Evolutionary conservation across 768 basidiomycete genomes (phyloP).

Genomic region (Sistotremastrum niveocremeum): DNA sequence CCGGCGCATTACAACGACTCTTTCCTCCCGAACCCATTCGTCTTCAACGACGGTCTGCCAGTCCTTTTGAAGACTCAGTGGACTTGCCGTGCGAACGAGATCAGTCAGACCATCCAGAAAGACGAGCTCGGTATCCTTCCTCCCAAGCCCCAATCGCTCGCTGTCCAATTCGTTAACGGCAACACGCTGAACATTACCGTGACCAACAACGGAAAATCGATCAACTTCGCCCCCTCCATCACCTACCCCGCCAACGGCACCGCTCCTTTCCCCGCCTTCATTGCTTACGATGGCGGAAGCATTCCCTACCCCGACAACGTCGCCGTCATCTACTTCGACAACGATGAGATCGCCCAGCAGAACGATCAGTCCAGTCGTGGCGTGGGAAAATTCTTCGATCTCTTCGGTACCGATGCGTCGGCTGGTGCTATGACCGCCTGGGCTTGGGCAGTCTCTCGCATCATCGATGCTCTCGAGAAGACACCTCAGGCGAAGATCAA

Average conservation of each 20-base stretch:
- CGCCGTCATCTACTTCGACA: slow-evolving; percentile 38
- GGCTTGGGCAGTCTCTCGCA: slow-evolving; percentile 40
- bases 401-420: slow-evolving; percentile 6
- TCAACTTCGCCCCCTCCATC: slow-evolving; percentile 35
- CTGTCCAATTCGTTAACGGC: slow-evolving; percentile 26
- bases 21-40: slow-evolving; percentile 10
- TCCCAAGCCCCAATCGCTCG: slow-evolving; percentile 30
- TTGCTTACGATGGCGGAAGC: slow-evolving; percentile 33
- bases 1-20: neutral
- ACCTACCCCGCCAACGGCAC: slow-evolving; percentile 27
- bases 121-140: slow-evolving; percentile 42
- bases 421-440: slow-evolving; percentile 3
- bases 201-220: slow-evolving; percentile 30
- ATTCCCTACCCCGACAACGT: slow-evolving; percentile 20
- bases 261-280: slow-evolving; percentile 38
- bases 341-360: slow-evolving; percentile 16
- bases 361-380: slow-evolving; percentile 4
- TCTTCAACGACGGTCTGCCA: slow-evolving; percentile 3
- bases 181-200: slow-evolving; percentile 35
- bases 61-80: slow-evolving; percentile 7
- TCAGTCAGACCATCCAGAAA: slow-evolving; percentile 33
- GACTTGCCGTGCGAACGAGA: slow-evolving; percentile 20
- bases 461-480: slow-evolving; percentile 44
- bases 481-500: slow-evolving; percentile 35
- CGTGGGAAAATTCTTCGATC: slow-evolving; percentile 3